Evolutionary conservation across 2,329 filamentous ascomycete genomes (phyloP), one percentile per base, ranked within the genome.

Genomic region (Diaporthe ampelina): DNA sequence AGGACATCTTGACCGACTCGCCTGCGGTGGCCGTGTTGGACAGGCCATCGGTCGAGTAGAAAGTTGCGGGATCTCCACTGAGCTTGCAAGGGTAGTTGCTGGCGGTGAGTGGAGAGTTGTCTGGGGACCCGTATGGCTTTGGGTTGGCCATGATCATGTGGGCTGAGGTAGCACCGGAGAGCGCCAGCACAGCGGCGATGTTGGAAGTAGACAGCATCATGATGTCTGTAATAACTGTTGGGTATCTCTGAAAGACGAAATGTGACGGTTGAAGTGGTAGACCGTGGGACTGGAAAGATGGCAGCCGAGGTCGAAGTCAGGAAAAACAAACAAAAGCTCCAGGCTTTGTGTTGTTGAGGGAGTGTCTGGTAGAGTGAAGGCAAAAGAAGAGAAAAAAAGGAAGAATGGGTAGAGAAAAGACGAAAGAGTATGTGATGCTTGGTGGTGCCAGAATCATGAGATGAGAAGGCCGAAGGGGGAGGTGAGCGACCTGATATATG

Each of bases 21-120:
- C 94, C 94, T 4, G 92, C 89, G 7, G 84, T 80, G 82, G 92
- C 95, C 32, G 86, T 90, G 35, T 91, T 89, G 7, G 90, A 83
- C n/a, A 85, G 82, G 77, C 90, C 90, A 63, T 83, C 82, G 11
- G 82, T 69, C 43, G 86, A 87, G 78, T 87, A 88, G 45, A 90
- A 78, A 58, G 88, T 83, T 61, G 80, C 82, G 57, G 88, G 85
- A 80, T 86, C 86, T 76, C 92, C 91, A 56, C 68, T 72, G 43
- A 76, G 35, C 85, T 95, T 95, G 89, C 94, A 97, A 7, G 94
- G 92, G 82, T 91, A 97, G 83, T 95, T 89, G 74, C 87, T 86
- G 35, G 92, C 92, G 75, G 87, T 85, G 26, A 97, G 87, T 3
- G 94, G 94, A 21, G 89, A 90, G 85, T 93, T 94, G 84, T 95